Evolutionary conservation across 192 early-diverging fungal genomes (phyloP), one percentile per base, ranked within the genome.

Genomic region (Funneliformis mosseae): DNA sequence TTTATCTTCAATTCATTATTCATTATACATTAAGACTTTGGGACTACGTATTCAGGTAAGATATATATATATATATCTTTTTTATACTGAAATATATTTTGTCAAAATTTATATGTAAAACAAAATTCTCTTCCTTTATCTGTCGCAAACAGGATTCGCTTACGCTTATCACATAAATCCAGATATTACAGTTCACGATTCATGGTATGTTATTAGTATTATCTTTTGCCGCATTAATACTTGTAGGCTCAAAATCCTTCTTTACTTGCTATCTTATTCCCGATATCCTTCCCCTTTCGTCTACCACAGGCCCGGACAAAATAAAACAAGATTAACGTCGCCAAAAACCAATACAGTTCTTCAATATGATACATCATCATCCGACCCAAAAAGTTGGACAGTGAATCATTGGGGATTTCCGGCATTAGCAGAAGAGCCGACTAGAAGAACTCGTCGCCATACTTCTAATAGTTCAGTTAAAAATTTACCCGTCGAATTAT

Each of bases 291-390:
- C 21, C 16, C 50, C 4, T 21, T 21, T 18, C 6, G 16, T 55
- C 5, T 55, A 33, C 33, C 33, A 33, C 16, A 55, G 50, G 50
- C 50, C 50, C 5, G 50, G 50, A 55, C 50, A 21, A 55, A 14
- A 1, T 55, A 21, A 11, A 6, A 55, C 50, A n/a, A 55, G 16
- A 55, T 18, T 55, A 55, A 55, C 50, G 3, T 21, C 21, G 50
- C 16, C 50, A 55, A 55, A 55, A 55, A 43, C 71, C 18, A 74
- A 74, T 7, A 74, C 73, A 8, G 73, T 74, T 38, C n/a, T 74
- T 7, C 73, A 74, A 74, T 74, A 74, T 45, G 50, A 74, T 60
- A 64, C n/a, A 14, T 0, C 63, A 64, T 64, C n/a, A 10, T 3
- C n/a, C 4, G 11, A 64, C 7, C 50, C 50, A 21, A 27, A 43